A percentile compares a stretch with the other conserved stretches of the same genome.
Evolutionary conservation across 192 early-diverging fungal genomes (phyloP).

Genomic region (Gigaspora rosea): DNA sequence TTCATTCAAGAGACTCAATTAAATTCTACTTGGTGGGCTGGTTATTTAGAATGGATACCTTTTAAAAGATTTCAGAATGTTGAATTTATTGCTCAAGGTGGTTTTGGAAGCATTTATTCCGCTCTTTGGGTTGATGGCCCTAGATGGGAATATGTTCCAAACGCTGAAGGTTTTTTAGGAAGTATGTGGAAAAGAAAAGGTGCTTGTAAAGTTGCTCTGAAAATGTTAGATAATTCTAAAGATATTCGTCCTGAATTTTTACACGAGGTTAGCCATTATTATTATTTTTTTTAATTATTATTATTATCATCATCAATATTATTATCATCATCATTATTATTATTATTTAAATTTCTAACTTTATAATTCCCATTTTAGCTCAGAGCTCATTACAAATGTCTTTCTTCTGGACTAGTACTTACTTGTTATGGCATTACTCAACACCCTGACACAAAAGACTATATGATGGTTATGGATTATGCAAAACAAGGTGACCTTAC

Average conservation of each 20-base stretch:
- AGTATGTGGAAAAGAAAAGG: background rate
- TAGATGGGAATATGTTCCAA: slow-evolving; percentile 3
- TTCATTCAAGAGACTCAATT: slow-evolving; percentile 30
- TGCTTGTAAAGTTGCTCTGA: background rate
- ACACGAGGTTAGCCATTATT: slow-evolving; percentile 3
- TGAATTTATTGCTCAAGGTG: slow-evolving; percentile 2
- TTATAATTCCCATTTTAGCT: background rate
- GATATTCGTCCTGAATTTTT: background rate
- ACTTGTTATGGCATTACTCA: slow-evolving; percentile 13
- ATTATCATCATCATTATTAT: background rate
- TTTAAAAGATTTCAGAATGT: slow-evolving; percentile 8
- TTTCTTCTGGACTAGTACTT: background rate
- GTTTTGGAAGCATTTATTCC: slow-evolving; percentile 4
- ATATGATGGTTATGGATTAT: slow-evolving; percentile 44
- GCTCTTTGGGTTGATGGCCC: slow-evolving; percentile 26
- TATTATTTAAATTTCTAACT: background rate
- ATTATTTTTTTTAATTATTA: background rate
- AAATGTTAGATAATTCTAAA: background rate
- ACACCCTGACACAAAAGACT: slow-evolving; percentile 34
- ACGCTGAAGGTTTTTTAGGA: background rate
- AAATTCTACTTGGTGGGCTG: background rate
- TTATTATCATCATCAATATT: background rate
- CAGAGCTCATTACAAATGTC: slow-evolving; percentile 2
- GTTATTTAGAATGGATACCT: slow-evolving; percentile 30
- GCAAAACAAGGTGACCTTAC: slow-evolving; percentile 38